Base-by-base conservation (phyloP, 1,284 basidiomycete species). In the Rhodotorula sp. region DNA sequence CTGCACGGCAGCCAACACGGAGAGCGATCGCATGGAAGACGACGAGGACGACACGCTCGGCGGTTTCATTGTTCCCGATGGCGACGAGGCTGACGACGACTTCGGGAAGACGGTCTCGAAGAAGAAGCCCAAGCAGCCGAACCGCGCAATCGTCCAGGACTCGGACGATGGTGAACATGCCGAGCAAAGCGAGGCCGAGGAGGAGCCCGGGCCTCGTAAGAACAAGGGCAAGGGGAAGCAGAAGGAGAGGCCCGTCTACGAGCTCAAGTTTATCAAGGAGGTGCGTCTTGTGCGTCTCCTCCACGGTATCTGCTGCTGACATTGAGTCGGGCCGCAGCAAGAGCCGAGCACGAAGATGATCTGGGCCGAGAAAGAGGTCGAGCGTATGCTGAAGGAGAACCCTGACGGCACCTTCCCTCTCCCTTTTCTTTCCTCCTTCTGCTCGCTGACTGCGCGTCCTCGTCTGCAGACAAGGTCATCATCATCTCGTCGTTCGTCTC, bases 401-500 rank as follows among this genome's bases (percentile, higher is more conserved):
- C 60, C 60, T 11, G 51, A 52, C 29, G 59, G 59, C 52, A 4
- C 59, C 48, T 5, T 5, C 11, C 29, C 20, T 15, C 10, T 54
- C 17, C 22, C 32, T 3, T 32, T 36, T 7, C 11, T 30, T 11
- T 24, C 53, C 6, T 30, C 30, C 17, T 30, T 34, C 19, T 32
- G 30, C 29, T 22, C 7, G 27, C 51, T 17, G 2, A 17, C 51
- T 29, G n/a, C 13, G 49, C 49, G 19, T 30, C 29, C 34, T 20
- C 53, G 20, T 39, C 7, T 17, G 22, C 44, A 24, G 86, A 88
- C 76, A 88, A 87, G 85, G 83, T 82, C 46, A 78, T 88, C 60
- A 79, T 89, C 64, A 81, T 88, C 48, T 87, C 85, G 0, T 86
- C 87, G 75, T 88, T 86, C 86, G 87, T 86, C 2, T 78, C 81